Base-by-base conservation (phyloP, 345 rosid species). In the Geranium rotundifolium region DNA sequence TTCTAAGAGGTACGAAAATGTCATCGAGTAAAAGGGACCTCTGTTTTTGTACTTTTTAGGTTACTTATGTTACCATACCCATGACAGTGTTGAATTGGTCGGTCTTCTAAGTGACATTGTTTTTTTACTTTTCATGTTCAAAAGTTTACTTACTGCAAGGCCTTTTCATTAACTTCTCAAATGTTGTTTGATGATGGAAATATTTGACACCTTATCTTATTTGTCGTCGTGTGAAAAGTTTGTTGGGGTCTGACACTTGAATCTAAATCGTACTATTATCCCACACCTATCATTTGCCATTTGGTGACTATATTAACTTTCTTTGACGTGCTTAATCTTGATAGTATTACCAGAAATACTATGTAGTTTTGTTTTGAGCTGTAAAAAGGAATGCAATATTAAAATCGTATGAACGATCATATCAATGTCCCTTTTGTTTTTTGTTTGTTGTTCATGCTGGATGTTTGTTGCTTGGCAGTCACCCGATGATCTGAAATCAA, bases 401-500 rank as follows among this genome's bases (percentile, higher is more conserved):
- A 34, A 34, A 34, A 34, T 34, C 16, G 27, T 23, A 23, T 23
- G 2, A 46, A 46, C 16, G 3, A 46, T 14, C 52, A 12, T 46
- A 46, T 46, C 52, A 23, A 23, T 23, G 27, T 23, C 27, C 46
- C 3, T 37, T 17, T n/a, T 37, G 4, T 16, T 37, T 65, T 16
- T 18, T 17, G 10, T 59, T 17, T 23, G 14, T 7, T 37, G 17
- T 46, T 64, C 20, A n/a, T 62, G 46, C 29, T n/a, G 55, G 18
- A 55, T 34, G 13, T 3, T 58, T 69, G 7, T 30, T 49, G 49
- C 63, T 15, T 75, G 58, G 74, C 85, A 85, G 95, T 77, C 97
- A 15, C 92, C 85, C 1, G 88, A 93, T 69, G 97, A 93, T 75
- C 62, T 85, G 79, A 90, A 93, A 80, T 93, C 99, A 65, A 85